Percentiles rank a stretch among this genome's conserved stretches.
phyloP scores from a whole-genome alignment of 257 asterid genomes.

The Solanum neorickii region DNA sequence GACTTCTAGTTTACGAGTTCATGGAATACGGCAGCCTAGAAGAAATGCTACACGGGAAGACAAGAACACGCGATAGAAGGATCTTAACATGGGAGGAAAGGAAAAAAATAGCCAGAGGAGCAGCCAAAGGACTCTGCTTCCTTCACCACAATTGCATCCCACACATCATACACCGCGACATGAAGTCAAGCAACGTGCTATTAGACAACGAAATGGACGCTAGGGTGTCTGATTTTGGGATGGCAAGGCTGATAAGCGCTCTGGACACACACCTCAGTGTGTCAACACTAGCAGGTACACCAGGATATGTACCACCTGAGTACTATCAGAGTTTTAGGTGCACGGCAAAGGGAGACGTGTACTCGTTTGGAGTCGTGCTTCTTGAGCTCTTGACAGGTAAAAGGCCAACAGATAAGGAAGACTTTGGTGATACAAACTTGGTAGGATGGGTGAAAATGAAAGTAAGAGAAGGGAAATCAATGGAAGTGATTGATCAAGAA shows the following conservation, averaged over 20 bases:
- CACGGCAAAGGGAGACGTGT: conserved; percentile 86
- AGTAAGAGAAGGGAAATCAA: conserved; percentile 81
- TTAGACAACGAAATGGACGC: conserved; percentile 76
- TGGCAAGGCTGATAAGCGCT: conserved; percentile 90
- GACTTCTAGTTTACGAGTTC: conserved; percentile 76
- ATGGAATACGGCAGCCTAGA: conserved; percentile 82
- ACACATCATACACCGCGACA: conserved; percentile 84
- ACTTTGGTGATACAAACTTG: conserved; percentile 82
- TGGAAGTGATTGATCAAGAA: conserved; percentile 71
- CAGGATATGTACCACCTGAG: conserved; percentile 96
- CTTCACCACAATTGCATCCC: conserved; percentile 98
- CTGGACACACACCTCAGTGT: conserved; percentile 86
- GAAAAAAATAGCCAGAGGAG: conserved; percentile 80
- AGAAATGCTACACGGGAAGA: conserved; percentile 64
- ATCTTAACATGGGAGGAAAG: conserved; percentile 69
- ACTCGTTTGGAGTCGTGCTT: conserved; percentile 75
- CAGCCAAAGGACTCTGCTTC: conserved; percentile 85
- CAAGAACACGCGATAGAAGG: conserved; percentile 19
- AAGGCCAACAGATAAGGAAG: conserved; percentile 92
- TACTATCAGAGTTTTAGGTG: conserved; percentile 95
- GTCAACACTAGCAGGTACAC: conserved; percentile 86
- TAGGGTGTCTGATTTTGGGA: conserved; percentile 84
- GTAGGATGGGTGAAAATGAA: conserved; percentile 95
- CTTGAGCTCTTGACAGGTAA: conserved; percentile 78
- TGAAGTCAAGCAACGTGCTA: conserved; percentile 88